Conservation (phyloP, 768 basidiomycete genomes). For the Candolleomyces efflorescens region DNA sequence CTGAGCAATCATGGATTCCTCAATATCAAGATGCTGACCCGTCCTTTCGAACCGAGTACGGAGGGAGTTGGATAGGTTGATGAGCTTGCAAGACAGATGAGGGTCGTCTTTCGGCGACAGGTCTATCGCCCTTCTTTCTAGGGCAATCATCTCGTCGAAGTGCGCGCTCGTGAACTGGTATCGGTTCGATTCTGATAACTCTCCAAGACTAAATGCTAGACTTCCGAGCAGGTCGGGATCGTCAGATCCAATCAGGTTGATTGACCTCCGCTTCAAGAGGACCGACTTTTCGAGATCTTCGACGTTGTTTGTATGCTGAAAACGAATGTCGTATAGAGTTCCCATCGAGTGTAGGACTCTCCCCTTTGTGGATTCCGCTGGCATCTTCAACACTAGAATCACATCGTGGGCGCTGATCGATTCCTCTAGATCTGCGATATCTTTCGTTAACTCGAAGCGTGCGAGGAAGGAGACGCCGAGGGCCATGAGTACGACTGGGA, state of each 20-base stretch:
- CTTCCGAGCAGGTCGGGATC: background rate
- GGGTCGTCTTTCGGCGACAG: background rate
- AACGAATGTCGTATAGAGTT: background rate
- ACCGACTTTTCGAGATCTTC: background rate
- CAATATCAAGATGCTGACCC: background rate
- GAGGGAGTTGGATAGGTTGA: background rate
- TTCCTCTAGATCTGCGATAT: conserved; percentile 13
- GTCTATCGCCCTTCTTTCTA: background rate
- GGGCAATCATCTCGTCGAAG: background rate
- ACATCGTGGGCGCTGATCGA: conserved; percentile 8
- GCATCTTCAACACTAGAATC: conserved; percentile 2
- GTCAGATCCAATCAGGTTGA: background rate
- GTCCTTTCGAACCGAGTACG: background rate
- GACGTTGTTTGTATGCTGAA: background rate
- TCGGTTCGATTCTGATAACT: background rate
- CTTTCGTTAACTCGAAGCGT: conserved; percentile 11
- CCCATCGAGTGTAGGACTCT: background rate
- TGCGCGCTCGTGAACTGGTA: background rate
- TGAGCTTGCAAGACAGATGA: background rate
- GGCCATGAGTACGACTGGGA: background rate
- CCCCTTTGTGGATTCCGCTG: background rate
- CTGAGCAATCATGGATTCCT: background rate
- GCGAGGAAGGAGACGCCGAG: conserved; percentile 9
- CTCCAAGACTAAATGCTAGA: background rate
- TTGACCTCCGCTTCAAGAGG: background rate